Base-by-base conservation (phyloP, 176 grass and related monocot genomes). In the Oryza meridionalis region DNA sequence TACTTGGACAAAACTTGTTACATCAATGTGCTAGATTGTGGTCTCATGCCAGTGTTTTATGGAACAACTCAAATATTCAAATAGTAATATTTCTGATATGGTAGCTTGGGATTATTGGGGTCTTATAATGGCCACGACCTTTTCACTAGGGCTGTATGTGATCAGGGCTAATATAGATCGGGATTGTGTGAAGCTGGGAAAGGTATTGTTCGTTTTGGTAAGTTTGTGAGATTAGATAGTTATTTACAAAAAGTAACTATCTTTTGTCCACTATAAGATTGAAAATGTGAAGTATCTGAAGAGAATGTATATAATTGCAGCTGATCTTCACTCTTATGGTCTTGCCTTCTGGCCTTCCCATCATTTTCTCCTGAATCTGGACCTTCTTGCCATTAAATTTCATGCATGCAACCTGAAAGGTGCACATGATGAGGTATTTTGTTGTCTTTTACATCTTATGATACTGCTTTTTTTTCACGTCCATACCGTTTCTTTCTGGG, bases 1-100 rank as follows among this genome's bases (percentile, higher is more conserved):
- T 37, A 95, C 91, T 16, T 98, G 96, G 96, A 85, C 29, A 66
- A 87, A 90, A 70, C 84, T 98, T 66, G 44, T 94, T 17, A 84
- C 71, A 84, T 90, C 75, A 22, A 69, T 91, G 27, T 88, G 70
- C 42, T 72, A 75, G 68, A 51, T 65, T 55, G 40, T 71, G 68
- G 67, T 44, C 70, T 77, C 45, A 67, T 44, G n/a, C 55, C 4
- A 0, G 12, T 68, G 67, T 27, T 73, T 68, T 77, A 32, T 3
- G 27, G 50, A 44, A 67, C 46, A n/a, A 58, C 53, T 58, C 6
- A 58, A 58, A 58, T 58, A 58, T 58, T 55, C 51, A 53, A 17
- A 19, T 19, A 7, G 50, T 53, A 31, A 53, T 19, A 53, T 16
- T 82, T 82, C n/a, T 37, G 35, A 3, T 87, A 8, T 65, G 70